A percentile compares a stretch with the other conserved stretches of the same genome.
These are phyloP conservation scores for Heterobasidion irregulare DNA, from an alignment of 1,284 basidiomycete genomes.

Conservation along the genomic window DNA sequence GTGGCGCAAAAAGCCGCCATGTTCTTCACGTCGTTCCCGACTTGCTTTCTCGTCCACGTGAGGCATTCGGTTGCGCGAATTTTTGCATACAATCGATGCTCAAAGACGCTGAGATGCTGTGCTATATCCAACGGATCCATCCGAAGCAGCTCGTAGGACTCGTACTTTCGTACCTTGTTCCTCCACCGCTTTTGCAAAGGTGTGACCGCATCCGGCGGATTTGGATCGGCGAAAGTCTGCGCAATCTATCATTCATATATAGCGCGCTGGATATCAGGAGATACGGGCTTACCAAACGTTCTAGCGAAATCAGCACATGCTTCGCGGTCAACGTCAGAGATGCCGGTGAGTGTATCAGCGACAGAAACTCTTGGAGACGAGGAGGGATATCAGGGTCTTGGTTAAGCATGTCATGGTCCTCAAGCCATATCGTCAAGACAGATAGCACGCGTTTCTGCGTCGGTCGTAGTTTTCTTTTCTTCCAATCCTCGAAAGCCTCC, in stretches of 20 bases:
- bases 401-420: constrained; percentile 48
- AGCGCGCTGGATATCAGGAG: background rate
- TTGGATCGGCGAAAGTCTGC: constrained; percentile 11
- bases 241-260: background rate
- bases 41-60: constrained; percentile 35
- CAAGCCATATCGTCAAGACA: constrained; percentile 52
- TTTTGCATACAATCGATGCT: constrained; percentile 49
- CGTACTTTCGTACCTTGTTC: constrained; percentile 29
- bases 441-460: constrained; percentile 50
- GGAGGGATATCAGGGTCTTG: constrained; percentile 55
- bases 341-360: constrained; percentile 31
- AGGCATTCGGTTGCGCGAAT: constrained; percentile 57
- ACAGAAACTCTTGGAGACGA: constrained; percentile 48
- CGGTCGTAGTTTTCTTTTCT: constrained; percentile 46
- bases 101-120: constrained; percentile 54
- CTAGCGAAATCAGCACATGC: constrained; percentile 41
- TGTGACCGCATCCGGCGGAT: constrained; percentile 1
- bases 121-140: constrained; percentile 50
- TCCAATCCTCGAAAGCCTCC: constrained; percentile 58
- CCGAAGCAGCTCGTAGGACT: constrained; percentile 43
- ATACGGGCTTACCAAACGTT: constrained; percentile 39
- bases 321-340: constrained; percentile 38
- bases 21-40: constrained; percentile 30
- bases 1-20: constrained; percentile 49
- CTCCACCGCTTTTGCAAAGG: constrained; percentile 25